Conservation (phyloP, 1,284 basidiomycete genomes). For the Ceratobasidium sp. region DNA sequence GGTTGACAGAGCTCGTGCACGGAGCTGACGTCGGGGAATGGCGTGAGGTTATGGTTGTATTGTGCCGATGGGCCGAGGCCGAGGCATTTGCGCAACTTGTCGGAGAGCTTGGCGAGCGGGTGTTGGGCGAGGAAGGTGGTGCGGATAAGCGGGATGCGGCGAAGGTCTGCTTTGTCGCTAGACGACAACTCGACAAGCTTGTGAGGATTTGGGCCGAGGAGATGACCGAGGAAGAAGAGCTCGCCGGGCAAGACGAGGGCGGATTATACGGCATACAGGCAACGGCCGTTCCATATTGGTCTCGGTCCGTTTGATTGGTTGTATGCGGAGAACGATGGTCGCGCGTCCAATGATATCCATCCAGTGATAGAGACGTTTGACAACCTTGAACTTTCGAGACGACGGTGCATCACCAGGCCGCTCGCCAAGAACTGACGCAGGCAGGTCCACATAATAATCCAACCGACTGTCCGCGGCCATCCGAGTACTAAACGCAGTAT, state of each 20-base stretch:
- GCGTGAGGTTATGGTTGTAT: too few relatives aligned
- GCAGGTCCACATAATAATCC: slow-evolving; percentile 33
- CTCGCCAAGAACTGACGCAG: not conserved
- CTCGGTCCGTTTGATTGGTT: slow-evolving; percentile 1
- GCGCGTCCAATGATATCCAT: slow-evolving; percentile 13
- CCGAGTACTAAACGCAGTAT: slow-evolving; percentile 7
- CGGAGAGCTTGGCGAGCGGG: slow-evolving; percentile 83
- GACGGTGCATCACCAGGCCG: too few relatives aligned
- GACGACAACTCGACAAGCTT: too few relatives aligned
- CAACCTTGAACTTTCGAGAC: slow-evolving; percentile 14
- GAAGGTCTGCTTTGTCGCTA: too few relatives aligned
- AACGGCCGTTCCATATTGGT: slow-evolving; percentile 76
- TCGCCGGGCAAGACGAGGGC: slow-evolving; percentile 61
- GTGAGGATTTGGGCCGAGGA: too few relatives aligned
- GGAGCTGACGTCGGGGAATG: too few relatives aligned
- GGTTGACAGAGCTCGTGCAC: slow-evolving; percentile 95
- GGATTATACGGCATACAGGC: slow-evolving; percentile 85
- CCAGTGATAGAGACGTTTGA: slow-evolving; percentile 10
- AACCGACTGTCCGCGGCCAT: not conserved
- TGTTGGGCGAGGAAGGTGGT: slow-evolving; percentile 11
- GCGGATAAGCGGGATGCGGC: too few relatives aligned
- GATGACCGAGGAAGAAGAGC: slow-evolving; percentile 87
- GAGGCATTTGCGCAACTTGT: slow-evolving; percentile 89
- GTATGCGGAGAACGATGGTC: slow-evolving; percentile 31
- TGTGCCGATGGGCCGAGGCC: slow-evolving; percentile 92